Base-by-base conservation (phyloP, 192 early-diverging fungal genomes). In the Backusella parvicylindrica region DNA sequence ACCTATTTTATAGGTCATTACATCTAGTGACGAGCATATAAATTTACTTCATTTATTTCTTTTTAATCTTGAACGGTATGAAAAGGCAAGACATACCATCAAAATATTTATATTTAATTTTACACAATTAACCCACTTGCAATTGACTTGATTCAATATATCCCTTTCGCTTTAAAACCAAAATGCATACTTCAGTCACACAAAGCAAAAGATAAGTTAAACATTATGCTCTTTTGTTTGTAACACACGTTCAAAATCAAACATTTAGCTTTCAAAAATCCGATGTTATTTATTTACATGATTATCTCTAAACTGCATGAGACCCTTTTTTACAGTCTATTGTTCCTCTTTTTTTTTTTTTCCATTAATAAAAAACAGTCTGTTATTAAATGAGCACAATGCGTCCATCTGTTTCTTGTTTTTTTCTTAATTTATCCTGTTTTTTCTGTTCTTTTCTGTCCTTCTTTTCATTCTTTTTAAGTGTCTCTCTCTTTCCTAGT, bases 401-500 rank as follows among this genome's bases (percentile, higher is more conserved):
- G 21, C 3, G 21, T 1, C 28, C 23, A 28, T 23, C 11, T 5
- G 23, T 0, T 1, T 60, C 26, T 26, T 60, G 53, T 13, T 28
- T 60, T 9, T 60, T 60, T 13, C 26, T 60, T 60, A 60, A 4
- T 60, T 38, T 38, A 7, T 68, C 66, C 21, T 68, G 33, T 23
- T 21, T 36, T 18, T n/a, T 68, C 66, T 36, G 18, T 68, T 36
- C 36, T 21, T 68, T 68, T 47, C 11, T 41, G 16, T 70, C 41
- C 15, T 28, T 30, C 15, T 26, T 70, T 15, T 38, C 68, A 16
- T 43, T 40, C 28, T 68, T 68, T 37, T 70, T 38, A 30, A 70
- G 28, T 0, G 38, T 23, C 38, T 41, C 8, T 15, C 68, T 41
- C 77, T 81, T 81, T 18, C 41, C 21, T 50, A 73, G 13, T 12